Evolutionary conservation across 257 asterid genomes (phyloP).

Genomic region (Craterostigma plantagineum): DNA sequence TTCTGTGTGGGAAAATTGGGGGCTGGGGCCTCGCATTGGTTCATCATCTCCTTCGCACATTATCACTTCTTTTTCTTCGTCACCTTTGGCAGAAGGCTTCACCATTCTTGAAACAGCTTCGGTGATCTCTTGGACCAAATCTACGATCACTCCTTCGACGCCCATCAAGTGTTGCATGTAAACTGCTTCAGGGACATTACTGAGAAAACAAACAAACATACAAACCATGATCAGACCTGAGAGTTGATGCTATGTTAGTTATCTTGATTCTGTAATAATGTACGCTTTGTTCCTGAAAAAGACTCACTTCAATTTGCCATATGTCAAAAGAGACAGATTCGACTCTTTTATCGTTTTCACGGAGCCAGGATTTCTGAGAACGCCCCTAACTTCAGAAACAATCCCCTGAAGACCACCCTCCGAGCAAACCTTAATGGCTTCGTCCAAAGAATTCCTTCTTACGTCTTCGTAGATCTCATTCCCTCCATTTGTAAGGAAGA

Average conservation of each 20-base stretch:
- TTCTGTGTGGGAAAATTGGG: conserved; percentile 62
- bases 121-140: conserved; percentile 54
- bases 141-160: conserved; percentile 82
- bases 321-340: conserved; percentile 54
- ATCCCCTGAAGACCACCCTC: conserved; percentile 86
- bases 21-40: conserved; percentile 20
- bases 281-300: background rate
- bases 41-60: conserved; percentile 13
- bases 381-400: conserved; percentile 68
- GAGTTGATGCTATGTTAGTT: background rate
- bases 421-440: conserved; percentile 52
- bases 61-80: conserved; percentile 12
- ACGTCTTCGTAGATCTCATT: conserved; percentile 45
- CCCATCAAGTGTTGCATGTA: conserved; percentile 88
- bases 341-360: conserved; percentile 61
- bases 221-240: no score
- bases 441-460: conserved; percentile 76
- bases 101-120: conserved; percentile 37
- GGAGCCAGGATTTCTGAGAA: conserved; percentile 60
- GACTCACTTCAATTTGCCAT: conserved; percentile 80
- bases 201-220: conserved; percentile 3
- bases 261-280: background rate
- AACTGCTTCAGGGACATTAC: conserved; percentile 78
- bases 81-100: conserved; percentile 16
- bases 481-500: conserved; percentile 81